phyloP scores from a whole-genome alignment of 306 rosid species.

The Abrus precatorius region DNA sequence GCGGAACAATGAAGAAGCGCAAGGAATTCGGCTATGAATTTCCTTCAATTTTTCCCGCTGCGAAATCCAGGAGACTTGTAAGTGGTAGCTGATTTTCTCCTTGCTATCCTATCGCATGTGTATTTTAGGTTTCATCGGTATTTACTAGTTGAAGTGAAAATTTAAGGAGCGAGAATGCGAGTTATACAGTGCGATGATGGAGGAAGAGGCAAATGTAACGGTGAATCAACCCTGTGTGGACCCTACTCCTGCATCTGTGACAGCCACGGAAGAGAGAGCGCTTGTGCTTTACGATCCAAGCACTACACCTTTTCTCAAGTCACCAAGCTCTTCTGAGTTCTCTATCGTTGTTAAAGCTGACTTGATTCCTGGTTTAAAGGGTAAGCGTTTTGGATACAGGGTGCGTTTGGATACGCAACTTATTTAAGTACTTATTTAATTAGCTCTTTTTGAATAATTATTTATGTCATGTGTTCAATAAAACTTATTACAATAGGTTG shows the following conservation, averaged over 20 bases:
- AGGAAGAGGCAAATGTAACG: not conserved
- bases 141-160: not conserved
- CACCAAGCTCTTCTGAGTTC: slow-evolving; percentile 49
- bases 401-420: not conserved
- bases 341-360: slow-evolving; percentile 52
- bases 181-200: not conserved
- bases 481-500: no score
- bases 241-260: not conserved
- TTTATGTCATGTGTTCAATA: no score
- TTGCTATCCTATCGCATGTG: not conserved
- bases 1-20: slow-evolving; percentile 14
- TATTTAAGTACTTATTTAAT: no score
- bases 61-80: slow-evolving; percentile 37
- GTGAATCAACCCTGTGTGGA: slow-evolving; percentile 4
- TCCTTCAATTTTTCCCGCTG: slow-evolving; percentile 7
- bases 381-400: slow-evolving; percentile 22
- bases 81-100: no score
- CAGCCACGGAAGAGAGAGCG: slow-evolving; percentile 47
- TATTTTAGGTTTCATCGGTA: not conserved
- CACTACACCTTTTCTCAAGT: slow-evolving; percentile 27
- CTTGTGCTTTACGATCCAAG: slow-evolving; percentile 51
- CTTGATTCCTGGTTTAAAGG: slow-evolving; percentile 58
- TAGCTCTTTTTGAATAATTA: no score
- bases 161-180: slow-evolving; percentile 8
- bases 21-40: not conserved